Evolutionary conservation across 2,329 filamentous ascomycete species (phyloP).

Genomic region (Clarireedia paspali): DNA sequence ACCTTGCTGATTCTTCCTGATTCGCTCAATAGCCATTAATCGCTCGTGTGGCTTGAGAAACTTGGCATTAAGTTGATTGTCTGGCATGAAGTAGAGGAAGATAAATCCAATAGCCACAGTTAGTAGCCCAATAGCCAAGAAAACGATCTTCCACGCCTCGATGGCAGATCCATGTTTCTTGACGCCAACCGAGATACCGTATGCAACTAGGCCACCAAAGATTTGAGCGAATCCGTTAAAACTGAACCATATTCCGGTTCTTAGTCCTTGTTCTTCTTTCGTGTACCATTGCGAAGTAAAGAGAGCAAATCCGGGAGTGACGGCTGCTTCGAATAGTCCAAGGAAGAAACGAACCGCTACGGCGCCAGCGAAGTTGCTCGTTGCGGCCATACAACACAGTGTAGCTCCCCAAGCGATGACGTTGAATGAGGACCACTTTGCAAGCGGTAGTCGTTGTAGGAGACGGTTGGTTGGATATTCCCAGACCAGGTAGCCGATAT

Average conservation of each 20-base stretch:
- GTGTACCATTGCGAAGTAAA: conserved; percentile 69
- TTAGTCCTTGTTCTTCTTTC: conserved; percentile 55
- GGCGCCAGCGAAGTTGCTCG: conserved; percentile 51
- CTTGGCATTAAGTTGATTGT: conserved; percentile 36
- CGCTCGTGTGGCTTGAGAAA: conserved; percentile 38
- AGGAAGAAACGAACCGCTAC: conserved; percentile 61
- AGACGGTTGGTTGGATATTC: conserved; percentile 29
- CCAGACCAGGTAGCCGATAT: conserved; percentile 33
- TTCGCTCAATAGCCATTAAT: conserved; percentile 37
- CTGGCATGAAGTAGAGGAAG: conserved; percentile 38
- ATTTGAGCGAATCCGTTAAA: conserved; percentile 60
- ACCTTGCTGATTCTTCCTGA: conserved; percentile 50
- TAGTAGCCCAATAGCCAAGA: conserved; percentile 39
- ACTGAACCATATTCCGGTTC: conserved; percentile 60
- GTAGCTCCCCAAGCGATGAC: conserved; percentile 54
- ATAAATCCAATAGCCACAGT: conserved; percentile 35
- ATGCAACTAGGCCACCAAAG: conserved; percentile 53
- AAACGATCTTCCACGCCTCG: conserved; percentile 51
- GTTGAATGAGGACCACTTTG: conserved; percentile 55
- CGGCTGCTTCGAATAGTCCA: conserved; percentile 60
- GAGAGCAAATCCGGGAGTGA: conserved; percentile 61
- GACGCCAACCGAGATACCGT: conserved; percentile 50
- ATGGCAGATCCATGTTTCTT: conserved; percentile 44
- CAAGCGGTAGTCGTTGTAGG: conserved; percentile 49
- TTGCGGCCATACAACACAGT: conserved; percentile 55